Evolutionary conservation across 352 stramenopile genomes (phyloP).

Genomic region (Aphanomyces stellatus): DNA sequence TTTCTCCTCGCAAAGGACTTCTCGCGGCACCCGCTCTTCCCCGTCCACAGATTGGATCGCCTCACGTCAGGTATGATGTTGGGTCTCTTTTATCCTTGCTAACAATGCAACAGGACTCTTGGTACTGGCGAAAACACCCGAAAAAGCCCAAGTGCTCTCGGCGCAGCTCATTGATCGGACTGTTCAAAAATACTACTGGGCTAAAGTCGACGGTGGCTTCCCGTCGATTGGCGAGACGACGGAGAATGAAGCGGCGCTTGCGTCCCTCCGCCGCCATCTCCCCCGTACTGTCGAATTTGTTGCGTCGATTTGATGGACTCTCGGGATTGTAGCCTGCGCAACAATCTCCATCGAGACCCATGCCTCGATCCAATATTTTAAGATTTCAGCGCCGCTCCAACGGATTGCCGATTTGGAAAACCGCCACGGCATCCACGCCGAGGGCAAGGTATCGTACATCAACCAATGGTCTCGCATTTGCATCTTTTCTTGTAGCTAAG

Average conservation of each 20-base stretch:
- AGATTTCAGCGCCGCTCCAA: constrained; percentile 34
- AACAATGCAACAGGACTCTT: constrained; percentile 15
- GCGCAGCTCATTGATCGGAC: constrained; percentile 29
- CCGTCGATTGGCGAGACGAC: constrained; percentile 13
- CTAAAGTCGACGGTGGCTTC: constrained; percentile 38
- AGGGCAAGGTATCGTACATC: constrained; percentile 9
- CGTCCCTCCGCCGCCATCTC: too few species aligned
- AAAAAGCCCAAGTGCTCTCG: constrained; percentile 1
- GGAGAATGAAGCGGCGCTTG: neutral
- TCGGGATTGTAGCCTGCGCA: too few species aligned
- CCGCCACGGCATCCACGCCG: constrained; percentile 19
- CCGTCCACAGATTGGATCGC: constrained; percentile 73
- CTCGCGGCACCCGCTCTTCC: constrained; percentile 21
- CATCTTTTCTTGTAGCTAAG: too few species aligned
- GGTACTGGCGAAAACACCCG: constrained; percentile 9
- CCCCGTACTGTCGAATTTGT: too few species aligned
- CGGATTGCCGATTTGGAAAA: constrained; percentile 21
- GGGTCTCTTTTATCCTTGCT: too few species aligned
- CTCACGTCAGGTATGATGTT: constrained; percentile 60
- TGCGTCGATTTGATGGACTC: too few species aligned
- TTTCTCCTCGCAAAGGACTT: constrained; percentile 21
- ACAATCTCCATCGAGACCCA: too few species aligned
- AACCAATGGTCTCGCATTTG: too few species aligned
- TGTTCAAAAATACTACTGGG: constrained; percentile 50
- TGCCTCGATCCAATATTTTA: constrained; percentile 36